Conservation (phyloP, 1,284 basidiomycete genomes). For the Takashimella tepidaria region DNA sequence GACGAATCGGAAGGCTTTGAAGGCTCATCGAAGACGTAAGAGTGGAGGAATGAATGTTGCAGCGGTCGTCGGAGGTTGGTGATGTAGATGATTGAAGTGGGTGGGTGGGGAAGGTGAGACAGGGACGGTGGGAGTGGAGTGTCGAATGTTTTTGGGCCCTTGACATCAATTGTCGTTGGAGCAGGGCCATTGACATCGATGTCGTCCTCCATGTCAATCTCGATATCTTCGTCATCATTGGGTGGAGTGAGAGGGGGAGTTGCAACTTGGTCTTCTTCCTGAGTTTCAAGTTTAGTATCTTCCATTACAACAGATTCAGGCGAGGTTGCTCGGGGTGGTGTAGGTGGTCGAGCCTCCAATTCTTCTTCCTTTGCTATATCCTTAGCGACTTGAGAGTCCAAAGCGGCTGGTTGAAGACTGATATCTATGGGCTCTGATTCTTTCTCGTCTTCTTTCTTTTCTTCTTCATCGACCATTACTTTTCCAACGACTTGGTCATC, state of each 20-base stretch:
- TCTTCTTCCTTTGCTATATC: conserved; percentile 23
- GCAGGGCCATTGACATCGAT: neutral
- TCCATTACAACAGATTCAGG: neutral
- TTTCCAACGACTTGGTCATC: conserved; percentile 15
- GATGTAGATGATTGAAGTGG: conserved; percentile 42
- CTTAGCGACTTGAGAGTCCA: conserved; percentile 22
- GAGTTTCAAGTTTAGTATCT: neutral
- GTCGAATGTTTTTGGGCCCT: neutral
- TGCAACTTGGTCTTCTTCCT: neutral
- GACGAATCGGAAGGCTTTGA: neutral
- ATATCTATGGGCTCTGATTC: conserved; percentile 1
- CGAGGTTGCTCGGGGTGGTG: conserved; percentile 9
- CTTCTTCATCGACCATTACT: conserved; percentile 10
- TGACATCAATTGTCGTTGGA: too few species aligned
- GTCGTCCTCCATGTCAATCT: conserved; percentile 7
- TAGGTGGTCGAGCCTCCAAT: conserved; percentile 14
- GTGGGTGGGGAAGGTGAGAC: conserved; percentile 36
- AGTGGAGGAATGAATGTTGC: conserved; percentile 14
- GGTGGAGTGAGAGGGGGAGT: conserved; percentile 7
- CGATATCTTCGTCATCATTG: conserved; percentile 6
- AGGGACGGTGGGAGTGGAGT: conserved; percentile 28
- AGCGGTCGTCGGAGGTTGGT: conserved; percentile 45
- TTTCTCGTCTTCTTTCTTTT: conserved; percentile 5
- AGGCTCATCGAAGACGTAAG: neutral
- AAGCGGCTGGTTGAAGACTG: conserved; percentile 15